These are phyloP conservation scores for Chenopodium suecicum DNA, from an alignment of 148 eudicot species.

Conservation along the genomic window DNA sequence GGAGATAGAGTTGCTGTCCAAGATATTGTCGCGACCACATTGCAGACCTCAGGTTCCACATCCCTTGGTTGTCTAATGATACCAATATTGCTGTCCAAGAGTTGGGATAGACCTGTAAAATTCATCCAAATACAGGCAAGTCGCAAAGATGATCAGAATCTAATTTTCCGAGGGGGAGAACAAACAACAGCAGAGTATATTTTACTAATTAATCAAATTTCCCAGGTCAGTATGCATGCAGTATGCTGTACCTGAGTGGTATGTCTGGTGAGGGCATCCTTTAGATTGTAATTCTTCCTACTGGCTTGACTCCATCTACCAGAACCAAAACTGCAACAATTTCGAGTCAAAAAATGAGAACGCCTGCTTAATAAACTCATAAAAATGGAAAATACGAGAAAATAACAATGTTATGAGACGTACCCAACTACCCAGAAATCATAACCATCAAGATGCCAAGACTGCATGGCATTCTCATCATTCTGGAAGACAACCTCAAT, in stretches of 20 bases:
- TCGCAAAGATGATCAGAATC: neutral
- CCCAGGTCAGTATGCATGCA: neutral
- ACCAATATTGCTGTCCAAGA: conserved; percentile 63
- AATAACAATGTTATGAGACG: conserved; percentile 6
- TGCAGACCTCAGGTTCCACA: conserved; percentile 72
- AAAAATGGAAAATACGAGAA: neutral
- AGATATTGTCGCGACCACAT: conserved; percentile 58
- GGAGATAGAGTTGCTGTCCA: conserved; percentile 64
- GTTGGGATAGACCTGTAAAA: conserved; percentile 58
- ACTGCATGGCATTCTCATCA: conserved; percentile 61
- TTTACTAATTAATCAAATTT: neutral
- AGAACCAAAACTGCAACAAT: conserved; percentile 57
- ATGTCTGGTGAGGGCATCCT: conserved; percentile 59
- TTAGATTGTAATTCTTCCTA: conserved; percentile 47
- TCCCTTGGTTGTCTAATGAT: conserved; percentile 72
- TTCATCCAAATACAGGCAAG: neutral
- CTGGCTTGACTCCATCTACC: conserved; percentile 69
- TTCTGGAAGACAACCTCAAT: conserved; percentile 83
- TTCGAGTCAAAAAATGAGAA: conserved; percentile 19
- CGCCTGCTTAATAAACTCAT: neutral
- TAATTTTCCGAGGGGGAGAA: neutral
- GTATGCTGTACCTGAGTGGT: conserved; percentile 48
- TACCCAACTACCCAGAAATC: conserved; percentile 99
- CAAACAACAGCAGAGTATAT: neutral
- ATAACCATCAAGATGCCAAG: conserved; percentile 99